Evolutionary conservation across 176 grass and related monocot species (phyloP).

Genomic region (Bonia amplexicaulis): DNA sequence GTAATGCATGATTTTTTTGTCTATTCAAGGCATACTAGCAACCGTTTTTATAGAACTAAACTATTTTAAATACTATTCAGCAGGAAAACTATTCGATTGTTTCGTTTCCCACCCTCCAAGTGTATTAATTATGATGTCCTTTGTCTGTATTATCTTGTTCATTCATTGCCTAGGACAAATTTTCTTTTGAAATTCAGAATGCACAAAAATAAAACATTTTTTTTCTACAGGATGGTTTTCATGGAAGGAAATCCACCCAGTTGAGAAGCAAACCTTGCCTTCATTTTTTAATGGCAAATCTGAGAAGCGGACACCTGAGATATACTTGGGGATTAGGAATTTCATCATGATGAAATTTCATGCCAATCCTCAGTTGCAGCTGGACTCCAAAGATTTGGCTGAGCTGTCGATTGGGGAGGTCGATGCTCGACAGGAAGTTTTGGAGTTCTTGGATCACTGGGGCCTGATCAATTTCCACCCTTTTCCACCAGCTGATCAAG

Average conservation of each 20-base stretch:
- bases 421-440: slow-evolving; percentile 64
- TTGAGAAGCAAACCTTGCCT: slow-evolving; percentile 86
- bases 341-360: slow-evolving; percentile 91
- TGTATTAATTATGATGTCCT: background rate
- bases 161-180: background rate
- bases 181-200: slow-evolving; percentile 7
- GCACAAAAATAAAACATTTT: slow-evolving; percentile 23
- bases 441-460: slow-evolving; percentile 95
- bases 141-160: slow-evolving; percentile 13
- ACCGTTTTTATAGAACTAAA: background rate
- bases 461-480: slow-evolving; percentile 97
- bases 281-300: slow-evolving; percentile 93
- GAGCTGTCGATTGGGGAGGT: slow-evolving; percentile 66
- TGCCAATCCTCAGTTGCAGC: slow-evolving; percentile 62
- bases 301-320: slow-evolving; percentile 72
- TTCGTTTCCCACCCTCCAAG: slow-evolving; percentile 1
- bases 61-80: background rate
- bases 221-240: slow-evolving; percentile 90
- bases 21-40: slow-evolving; percentile 7
- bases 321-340: slow-evolving; percentile 85
- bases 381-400: slow-evolving; percentile 79
- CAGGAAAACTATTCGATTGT: slow-evolving; percentile 1
- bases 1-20: background rate
- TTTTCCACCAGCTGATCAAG: slow-evolving; percentile 56
- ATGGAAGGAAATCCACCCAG: slow-evolving; percentile 71